Base-by-base conservation (phyloP, 1,139 yeast genomes). In the Geotrichum histeridarum region DNA sequence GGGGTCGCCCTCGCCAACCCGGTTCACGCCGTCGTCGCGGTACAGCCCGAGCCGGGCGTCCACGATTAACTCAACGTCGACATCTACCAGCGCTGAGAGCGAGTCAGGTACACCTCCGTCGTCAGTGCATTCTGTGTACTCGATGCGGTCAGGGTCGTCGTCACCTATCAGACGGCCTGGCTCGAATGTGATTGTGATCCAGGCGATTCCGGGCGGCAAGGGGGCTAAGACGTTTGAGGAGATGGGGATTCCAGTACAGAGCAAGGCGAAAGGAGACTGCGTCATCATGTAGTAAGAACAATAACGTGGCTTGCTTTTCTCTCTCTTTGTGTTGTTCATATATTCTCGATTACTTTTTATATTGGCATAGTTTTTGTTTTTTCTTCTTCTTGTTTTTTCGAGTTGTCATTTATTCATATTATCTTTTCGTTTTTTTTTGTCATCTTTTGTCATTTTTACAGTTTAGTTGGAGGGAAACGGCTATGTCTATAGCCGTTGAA, bases 221-320 rank as follows among this genome's bases (percentile, higher is more conserved):
- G 95, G 86, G 75, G 87, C 95, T 63, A 85, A 86, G 56, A 67
- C 69, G n/a, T 67, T 67, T 56, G 70, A 67, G 42, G 70, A 66
- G 47, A 67, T 67, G 70, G 67, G 67, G 11, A 61, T 67, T 15
- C 68, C 70, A 4, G 47, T 57, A 12, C 61, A 59, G 18, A 49
- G 52, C 43, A 63, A 64, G 47, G 62, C 61, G 35, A 61, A 62
- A 44, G 64, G 61, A 31, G 70, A 67, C 31, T 67, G 70, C 57
- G 54, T 58, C 18, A 60, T 67, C 46, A 67, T 67, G 70, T 67
- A 61, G 53, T 3, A 22, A 22, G 5, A 22, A 22, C 27, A 3
- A 22, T 3, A 22, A 22, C n/a, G n/a, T n/a, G n/a, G n/a, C n/a
- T n/a, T n/a, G n/a, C 4, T 33, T 11, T 33, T 33, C 14, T 33